Evolutionary conservation across 2,329 filamentous ascomycete genomes (phyloP).

Genomic region (Cladorrhinum sp.): DNA sequence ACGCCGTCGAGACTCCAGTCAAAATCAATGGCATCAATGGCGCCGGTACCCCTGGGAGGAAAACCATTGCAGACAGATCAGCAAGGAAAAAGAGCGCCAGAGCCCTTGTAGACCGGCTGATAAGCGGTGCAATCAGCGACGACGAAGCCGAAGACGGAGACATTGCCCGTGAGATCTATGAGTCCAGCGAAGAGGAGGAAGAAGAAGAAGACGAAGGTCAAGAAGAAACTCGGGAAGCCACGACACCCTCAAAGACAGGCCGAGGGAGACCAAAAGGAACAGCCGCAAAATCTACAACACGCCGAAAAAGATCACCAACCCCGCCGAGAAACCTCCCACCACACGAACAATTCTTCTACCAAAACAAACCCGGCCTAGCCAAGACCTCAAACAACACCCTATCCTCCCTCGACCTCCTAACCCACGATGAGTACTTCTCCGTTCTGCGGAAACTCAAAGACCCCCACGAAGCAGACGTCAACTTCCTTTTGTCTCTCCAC

Average conservation of each 20-base stretch:
- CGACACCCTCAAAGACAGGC: constrained; percentile 23
- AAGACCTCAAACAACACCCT: constrained; percentile 89
- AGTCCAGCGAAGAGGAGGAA: constrained; percentile 48
- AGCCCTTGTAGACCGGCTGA: constrained; percentile 68
- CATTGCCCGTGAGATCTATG: constrained; percentile 67
- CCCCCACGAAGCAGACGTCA: constrained; percentile 66
- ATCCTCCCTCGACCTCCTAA: constrained; percentile 69
- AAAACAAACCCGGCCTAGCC: constrained; percentile 76
- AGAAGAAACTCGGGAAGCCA: constrained; percentile 27
- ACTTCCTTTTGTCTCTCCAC: constrained; percentile 72
- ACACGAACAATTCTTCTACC: constrained; percentile 90
- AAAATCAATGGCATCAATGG: constrained; percentile 35
- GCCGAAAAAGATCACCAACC: constrained; percentile 65
- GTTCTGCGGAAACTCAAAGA: constrained; percentile 63
- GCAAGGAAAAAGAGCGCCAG: constrained; percentile 81
- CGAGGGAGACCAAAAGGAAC: constrained; percentile 25
- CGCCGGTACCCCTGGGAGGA: constrained; percentile 58
- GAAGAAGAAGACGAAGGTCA: constrained; percentile 30
- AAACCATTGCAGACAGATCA: constrained; percentile 75
- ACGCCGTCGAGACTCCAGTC: constrained; percentile 38
- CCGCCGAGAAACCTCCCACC: constrained; percentile 78
- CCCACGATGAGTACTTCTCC: constrained; percentile 88
- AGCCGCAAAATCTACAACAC: neutral
- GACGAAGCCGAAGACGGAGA: constrained; percentile 68
- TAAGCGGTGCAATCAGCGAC: constrained; percentile 62